phyloP scores from a whole-genome alignment of 2,329 filamentous ascomycete species.

The Neonectria hederae region DNA sequence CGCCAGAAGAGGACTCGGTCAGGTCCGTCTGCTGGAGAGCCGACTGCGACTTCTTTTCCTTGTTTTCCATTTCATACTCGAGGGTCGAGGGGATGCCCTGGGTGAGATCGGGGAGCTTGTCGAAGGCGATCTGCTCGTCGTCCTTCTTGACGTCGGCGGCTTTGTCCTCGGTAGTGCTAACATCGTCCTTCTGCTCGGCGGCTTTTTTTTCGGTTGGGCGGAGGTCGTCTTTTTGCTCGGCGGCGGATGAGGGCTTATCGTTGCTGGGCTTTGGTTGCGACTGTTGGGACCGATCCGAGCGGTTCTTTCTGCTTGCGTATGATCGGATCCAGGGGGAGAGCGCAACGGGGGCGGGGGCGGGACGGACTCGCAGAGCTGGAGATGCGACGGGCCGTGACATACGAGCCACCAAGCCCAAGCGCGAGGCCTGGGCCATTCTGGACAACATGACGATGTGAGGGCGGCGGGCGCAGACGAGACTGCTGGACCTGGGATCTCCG shows the following conservation, averaged over 20 bases:
- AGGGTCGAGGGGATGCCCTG: conserved; percentile 94
- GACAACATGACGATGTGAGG: conserved; percentile 52
- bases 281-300: conserved; percentile 26
- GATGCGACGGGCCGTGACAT: conserved; percentile 40
- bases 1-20: conserved; percentile 42
- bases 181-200: conserved; percentile 23
- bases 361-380: conserved; percentile 39
- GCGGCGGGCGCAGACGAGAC: conserved; percentile 6
- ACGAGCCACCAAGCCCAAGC: conserved; percentile 46
- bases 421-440: conserved; percentile 46
- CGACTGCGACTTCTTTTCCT: conserved; percentile 47
- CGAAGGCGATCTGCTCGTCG: conserved; percentile 60
- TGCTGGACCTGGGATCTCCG: conserved; percentile 5
- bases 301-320: conserved; percentile 39
- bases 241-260: conserved; percentile 16
- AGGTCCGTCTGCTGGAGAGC: conserved; percentile 51
- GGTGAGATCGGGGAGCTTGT: conserved; percentile 88
- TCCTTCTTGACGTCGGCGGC: conserved; percentile 43
- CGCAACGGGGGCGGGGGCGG: conserved; percentile 29
- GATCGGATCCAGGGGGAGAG: conserved; percentile 44
- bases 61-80: conserved; percentile 73
- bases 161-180: conserved; percentile 35
- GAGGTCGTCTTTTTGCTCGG: conserved; percentile 28
- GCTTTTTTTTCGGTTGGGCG: conserved; percentile 37
- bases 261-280: conserved; percentile 30